These are phyloP conservation scores for Lepiota brunneoincarnata DNA, from an alignment of 768 basidiomycete genomes.

Conservation along the genomic window DNA sequence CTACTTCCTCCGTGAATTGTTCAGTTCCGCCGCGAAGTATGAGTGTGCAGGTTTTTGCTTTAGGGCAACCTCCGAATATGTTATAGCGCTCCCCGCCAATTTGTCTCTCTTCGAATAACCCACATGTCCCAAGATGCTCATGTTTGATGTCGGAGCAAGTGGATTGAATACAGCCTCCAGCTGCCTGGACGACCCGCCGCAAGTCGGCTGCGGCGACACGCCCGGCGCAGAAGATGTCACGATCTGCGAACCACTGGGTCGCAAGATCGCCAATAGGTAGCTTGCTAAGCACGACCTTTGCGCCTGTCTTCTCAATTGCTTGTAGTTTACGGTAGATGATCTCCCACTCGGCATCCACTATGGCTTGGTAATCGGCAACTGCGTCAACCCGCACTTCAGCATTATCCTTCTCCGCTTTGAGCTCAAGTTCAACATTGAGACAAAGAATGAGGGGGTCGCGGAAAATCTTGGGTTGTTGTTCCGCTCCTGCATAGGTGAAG, in stretches of 20 bases:
- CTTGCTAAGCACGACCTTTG: slow-evolving; percentile 96
- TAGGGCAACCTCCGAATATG: slow-evolving; percentile 88
- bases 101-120: slow-evolving; percentile 88
- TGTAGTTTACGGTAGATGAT: slow-evolving; percentile 98
- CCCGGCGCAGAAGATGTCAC: slow-evolving; percentile 98
- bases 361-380: slow-evolving; percentile 97
- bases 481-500: slow-evolving; percentile 98
- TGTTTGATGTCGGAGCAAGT: slow-evolving; percentile 90
- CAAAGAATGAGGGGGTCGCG: slow-evolving; percentile 85
- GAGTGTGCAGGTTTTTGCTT: slow-evolving; percentile 94
- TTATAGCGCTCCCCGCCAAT: slow-evolving; percentile 98
- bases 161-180: slow-evolving; percentile 92
- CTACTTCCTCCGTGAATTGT: slow-evolving; percentile 98
- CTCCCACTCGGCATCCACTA: slow-evolving; percentile 99
- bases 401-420: slow-evolving; percentile 99
- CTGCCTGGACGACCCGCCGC: slow-evolving; percentile 91
- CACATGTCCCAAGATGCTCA: slow-evolving; percentile 94
- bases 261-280: slow-evolving; percentile 98
- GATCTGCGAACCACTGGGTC: slow-evolving; percentile 99
- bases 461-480: slow-evolving; percentile 97
- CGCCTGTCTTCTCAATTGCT: slow-evolving; percentile 93
- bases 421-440: slow-evolving; percentile 95
- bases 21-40: slow-evolving; percentile 95
- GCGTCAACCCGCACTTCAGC: slow-evolving; percentile 97
- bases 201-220: slow-evolving; percentile 90